Conservation (phyloP, 2,329 filamentous ascomycete species). For the Verticillium tricorpus region DNA sequence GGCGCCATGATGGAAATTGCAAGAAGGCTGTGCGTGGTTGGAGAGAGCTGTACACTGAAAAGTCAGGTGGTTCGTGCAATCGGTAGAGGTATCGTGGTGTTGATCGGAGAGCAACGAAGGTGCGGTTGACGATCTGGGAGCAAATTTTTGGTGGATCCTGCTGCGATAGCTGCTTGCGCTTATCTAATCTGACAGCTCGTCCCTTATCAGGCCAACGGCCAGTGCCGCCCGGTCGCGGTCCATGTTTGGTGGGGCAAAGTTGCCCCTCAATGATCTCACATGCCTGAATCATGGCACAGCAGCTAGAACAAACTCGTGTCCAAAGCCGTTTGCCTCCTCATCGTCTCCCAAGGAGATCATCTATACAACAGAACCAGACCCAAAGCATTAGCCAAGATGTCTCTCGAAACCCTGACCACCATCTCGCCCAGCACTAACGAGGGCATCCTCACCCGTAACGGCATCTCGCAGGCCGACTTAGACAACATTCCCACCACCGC, state of each 20-base stretch:
- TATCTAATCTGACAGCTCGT: conserved; percentile 6
- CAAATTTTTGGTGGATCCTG: conserved; percentile 9
- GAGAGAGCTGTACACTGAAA: background rate
- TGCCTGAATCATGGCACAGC: conserved; percentile 5
- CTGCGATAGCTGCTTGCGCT: background rate
- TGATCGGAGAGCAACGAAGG: background rate
- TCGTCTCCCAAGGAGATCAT: background rate
- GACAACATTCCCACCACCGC: conserved; percentile 67
- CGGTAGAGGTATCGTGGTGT: background rate
- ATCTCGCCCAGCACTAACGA: conserved; percentile 90
- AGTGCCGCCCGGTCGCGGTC: background rate
- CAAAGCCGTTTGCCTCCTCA: conserved; percentile 4
- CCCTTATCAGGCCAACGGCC: background rate
- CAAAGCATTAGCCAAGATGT: conserved; percentile 41
- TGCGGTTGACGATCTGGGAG: background rate
- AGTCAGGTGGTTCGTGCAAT: background rate
- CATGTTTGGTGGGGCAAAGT: conserved; percentile 2
- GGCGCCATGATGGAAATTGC: conserved; percentile 47
- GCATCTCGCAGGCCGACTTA: conserved; percentile 66
- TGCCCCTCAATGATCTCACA: conserved; percentile 13
- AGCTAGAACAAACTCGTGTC: background rate
- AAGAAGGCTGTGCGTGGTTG: background rate
- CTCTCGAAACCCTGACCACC: conserved; percentile 63
- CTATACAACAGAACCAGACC: background rate
- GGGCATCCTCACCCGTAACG: conserved; percentile 73